These are phyloP conservation scores for Xerocomellus chrysenteron DNA, from an alignment of 768 basidiomycete species.

Conservation along the genomic window DNA sequence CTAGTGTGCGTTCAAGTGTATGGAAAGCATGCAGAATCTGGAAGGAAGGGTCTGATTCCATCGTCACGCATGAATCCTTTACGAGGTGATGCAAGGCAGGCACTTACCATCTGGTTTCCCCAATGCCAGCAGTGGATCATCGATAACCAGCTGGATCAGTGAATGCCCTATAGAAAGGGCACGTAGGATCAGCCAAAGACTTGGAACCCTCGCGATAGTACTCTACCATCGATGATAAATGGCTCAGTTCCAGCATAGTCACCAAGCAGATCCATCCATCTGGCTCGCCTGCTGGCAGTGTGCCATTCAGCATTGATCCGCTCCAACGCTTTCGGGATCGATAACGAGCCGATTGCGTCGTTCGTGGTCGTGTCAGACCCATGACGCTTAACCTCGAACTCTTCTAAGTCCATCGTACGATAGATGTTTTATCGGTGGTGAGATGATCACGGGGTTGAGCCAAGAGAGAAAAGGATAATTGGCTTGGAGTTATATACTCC, in stretches of 20 bases:
- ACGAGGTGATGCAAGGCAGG: neutral
- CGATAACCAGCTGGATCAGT: constrained; percentile 54
- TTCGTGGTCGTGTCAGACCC: neutral
- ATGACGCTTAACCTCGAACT: constrained; percentile 31
- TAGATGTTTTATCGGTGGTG: neutral
- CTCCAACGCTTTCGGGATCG: constrained; percentile 25
- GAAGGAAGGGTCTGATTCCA: constrained; percentile 47
- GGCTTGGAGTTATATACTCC: neutral
- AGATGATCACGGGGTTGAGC: neutral
- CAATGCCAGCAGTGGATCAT: constrained; percentile 60
- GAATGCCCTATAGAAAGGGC: constrained; percentile 52
- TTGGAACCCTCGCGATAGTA: neutral
- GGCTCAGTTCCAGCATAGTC: constrained; percentile 69
- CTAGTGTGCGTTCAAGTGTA: constrained; percentile 50
- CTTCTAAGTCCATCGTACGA: constrained; percentile 39
- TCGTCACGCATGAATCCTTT: neutral
- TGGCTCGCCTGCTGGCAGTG: constrained; percentile 34
- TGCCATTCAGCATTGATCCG: constrained; percentile 43
- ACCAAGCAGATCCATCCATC: constrained; percentile 71
- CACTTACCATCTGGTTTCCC: constrained; percentile 45
- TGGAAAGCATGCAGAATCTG: constrained; percentile 64
- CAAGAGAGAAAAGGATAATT: neutral
- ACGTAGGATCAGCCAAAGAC: neutral
- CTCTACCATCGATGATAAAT: constrained; percentile 62
- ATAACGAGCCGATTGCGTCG: neutral